These are phyloP conservation scores for Dianthus caryophyllus DNA, from an alignment of 148 eudicot species.

Conservation along the genomic window DNA sequence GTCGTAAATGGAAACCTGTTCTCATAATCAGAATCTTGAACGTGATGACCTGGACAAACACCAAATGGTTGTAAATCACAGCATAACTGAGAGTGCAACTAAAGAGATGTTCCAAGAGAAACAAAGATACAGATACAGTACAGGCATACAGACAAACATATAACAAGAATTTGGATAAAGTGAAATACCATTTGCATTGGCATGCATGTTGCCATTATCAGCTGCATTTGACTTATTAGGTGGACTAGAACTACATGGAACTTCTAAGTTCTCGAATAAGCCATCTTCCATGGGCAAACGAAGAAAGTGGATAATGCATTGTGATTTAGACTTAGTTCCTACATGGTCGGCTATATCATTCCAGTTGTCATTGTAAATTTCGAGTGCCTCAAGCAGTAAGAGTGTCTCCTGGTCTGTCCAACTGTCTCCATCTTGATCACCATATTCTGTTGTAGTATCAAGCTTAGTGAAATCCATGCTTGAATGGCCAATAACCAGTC, in stretches of 20 bases:
- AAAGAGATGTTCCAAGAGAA: constrained; percentile 1
- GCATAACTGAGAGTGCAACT: constrained; percentile 11
- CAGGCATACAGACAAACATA: constrained; percentile 1
- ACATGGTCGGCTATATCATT: constrained; percentile 92
- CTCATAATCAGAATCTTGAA: constrained; percentile 44
- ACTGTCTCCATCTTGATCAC: constrained; percentile 73
- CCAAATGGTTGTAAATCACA: constrained; percentile 13
- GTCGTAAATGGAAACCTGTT: constrained; percentile 64
- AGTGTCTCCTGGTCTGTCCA: constrained; percentile 94
- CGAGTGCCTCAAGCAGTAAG: constrained; percentile 80
- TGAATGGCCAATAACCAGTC: constrained; percentile 82
- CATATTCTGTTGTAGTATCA: constrained; percentile 54
- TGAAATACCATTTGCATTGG: constrained; percentile 56
- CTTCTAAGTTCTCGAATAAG: constrained; percentile 61
- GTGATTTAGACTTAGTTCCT: constrained; percentile 86
- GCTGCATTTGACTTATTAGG: constrained; percentile 33
- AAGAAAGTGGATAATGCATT: constrained; percentile 87
- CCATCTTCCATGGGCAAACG: constrained; percentile 77
- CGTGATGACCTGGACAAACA: constrained; percentile 39
- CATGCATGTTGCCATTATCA: constrained; percentile 27
- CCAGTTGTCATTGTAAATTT: constrained; percentile 72
- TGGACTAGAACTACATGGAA: constrained; percentile 41
- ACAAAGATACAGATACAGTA: constrained; percentile 3
- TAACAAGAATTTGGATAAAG: constrained; percentile 18
- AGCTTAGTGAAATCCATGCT: constrained; percentile 70